phyloP scores from a whole-genome alignment of 1,139 yeast species.

The Sugiyamaella pinicola region DNA sequence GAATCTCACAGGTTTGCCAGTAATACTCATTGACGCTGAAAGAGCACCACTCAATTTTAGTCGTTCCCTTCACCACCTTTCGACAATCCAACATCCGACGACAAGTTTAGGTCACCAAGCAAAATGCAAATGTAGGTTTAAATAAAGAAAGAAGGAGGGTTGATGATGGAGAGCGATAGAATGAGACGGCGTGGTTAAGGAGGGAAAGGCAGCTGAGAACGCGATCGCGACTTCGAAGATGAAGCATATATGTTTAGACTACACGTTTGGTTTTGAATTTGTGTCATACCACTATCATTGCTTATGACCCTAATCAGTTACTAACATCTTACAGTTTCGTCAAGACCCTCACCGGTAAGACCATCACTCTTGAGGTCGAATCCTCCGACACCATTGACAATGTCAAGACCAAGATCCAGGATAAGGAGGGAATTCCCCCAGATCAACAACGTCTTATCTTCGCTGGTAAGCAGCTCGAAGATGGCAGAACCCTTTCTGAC shows the following conservation, averaged over 20 bases:
- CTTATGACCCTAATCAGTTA: too few relatives aligned
- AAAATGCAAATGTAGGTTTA: conserved; percentile 33
- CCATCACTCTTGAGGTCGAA: conserved; percentile 83
- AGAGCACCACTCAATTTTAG: conserved; percentile 14
- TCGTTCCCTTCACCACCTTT: conserved; percentile 18
- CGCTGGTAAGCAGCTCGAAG: conserved; percentile 94
- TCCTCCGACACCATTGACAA: conserved; percentile 93
- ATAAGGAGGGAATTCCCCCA: conserved; percentile 94
- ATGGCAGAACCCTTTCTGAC: conserved; percentile 89
- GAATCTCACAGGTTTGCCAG: too few relatives aligned
- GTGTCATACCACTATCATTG: too few relatives aligned
- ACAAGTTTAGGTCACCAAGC: conserved; percentile 23
- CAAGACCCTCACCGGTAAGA: conserved; percentile 40
- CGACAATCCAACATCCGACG: conserved; percentile 18
- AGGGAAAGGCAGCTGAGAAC: not conserved
- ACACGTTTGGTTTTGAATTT: not conserved
- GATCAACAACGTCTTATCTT: conserved; percentile 92
- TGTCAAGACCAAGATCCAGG: conserved; percentile 91
- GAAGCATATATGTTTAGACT: too few relatives aligned
- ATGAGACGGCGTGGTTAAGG: not conserved
- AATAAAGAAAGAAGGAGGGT: not conserved
- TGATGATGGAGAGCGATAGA: not conserved
- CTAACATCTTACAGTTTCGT: conserved; percentile 28
- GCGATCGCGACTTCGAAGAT: not conserved
- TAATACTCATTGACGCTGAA: not conserved